Conservation (phyloP, 1,139 yeast species). For the Candida gigantensis region DNA sequence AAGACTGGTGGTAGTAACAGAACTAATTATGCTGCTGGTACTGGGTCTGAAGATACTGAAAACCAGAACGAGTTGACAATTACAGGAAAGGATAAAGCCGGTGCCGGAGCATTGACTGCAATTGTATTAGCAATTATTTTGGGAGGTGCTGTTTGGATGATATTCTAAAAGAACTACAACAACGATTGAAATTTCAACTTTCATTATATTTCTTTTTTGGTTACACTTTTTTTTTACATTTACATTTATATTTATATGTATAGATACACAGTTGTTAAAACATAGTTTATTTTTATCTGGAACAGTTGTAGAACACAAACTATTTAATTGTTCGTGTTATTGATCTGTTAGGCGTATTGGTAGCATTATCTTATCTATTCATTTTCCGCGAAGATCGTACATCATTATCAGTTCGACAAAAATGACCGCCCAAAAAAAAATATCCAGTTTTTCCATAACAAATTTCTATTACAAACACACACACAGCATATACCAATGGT, state of each 20-base stretch:
- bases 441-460: no score
- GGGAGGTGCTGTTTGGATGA: constrained; percentile 50
- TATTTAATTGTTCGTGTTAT: no score
- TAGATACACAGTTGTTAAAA: not conserved
- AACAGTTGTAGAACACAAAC: no score
- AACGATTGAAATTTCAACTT: no score
- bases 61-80: constrained; percentile 34
- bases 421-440: no score
- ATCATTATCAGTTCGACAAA: no score
- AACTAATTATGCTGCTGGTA: constrained; percentile 52
- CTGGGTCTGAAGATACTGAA: constrained; percentile 24
- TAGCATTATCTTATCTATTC: no score
- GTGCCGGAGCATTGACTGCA: constrained; percentile 51
- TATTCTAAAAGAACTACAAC: constrained; percentile 24
- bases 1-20: constrained; percentile 48
- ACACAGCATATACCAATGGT: constrained; percentile 37
- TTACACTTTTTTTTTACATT: not conserved
- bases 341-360: no score
- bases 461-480: no score
- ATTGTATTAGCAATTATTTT: constrained; percentile 37
- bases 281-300: no score
- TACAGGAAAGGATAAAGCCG: constrained; percentile 44
- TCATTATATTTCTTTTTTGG: not conserved
- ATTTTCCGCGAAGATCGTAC: no score
- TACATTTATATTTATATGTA: not conserved